Percentiles rank a stretch among this genome's conserved stretches.
Evolutionary conservation across 495 filamentous ascomycete genomes (phyloP).

Genomic region (Sabuloglossum arenarium): DNA sequence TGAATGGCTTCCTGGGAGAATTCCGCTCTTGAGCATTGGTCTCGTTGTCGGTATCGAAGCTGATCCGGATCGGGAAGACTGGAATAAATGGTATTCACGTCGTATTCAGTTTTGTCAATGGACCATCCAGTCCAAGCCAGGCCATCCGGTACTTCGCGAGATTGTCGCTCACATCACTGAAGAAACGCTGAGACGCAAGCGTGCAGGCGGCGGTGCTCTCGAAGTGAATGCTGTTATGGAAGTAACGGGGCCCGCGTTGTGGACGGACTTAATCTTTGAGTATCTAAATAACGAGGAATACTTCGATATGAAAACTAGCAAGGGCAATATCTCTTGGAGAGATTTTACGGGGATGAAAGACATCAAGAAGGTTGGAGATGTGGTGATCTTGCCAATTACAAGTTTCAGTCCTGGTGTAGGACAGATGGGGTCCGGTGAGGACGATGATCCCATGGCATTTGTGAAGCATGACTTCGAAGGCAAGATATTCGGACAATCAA

Average conservation of each 20-base stretch:
- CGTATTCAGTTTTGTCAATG: constrained; percentile 97
- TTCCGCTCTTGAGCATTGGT: constrained; percentile 58
- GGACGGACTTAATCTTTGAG: constrained; percentile 81
- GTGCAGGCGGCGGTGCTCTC: constrained; percentile 40
- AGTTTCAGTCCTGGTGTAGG: constrained; percentile 90
- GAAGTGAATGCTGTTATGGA: constrained; percentile 74
- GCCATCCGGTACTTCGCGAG: constrained; percentile 77
- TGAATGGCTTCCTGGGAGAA: constrained; percentile 66
- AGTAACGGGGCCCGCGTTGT: constrained; percentile 84
- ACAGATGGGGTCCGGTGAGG: constrained; percentile 81
- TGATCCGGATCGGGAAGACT: constrained; percentile 80
- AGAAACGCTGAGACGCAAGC: constrained; percentile 58
- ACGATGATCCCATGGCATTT: constrained; percentile 91
- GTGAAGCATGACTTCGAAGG: constrained; percentile 96
- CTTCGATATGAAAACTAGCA: constrained; percentile 56
- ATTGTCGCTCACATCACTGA: constrained; percentile 72
- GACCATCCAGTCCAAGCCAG: constrained; percentile 92
- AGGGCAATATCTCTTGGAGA: constrained; percentile 57
- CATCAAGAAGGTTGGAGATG: constrained; percentile 53
- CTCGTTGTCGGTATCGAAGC: constrained; percentile 89
- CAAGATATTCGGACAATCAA: constrained; percentile 17
- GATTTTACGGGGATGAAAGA: constrained; percentile 75
- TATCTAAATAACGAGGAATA: constrained; percentile 87
- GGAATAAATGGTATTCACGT: constrained; percentile 88
- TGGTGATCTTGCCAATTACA: constrained; percentile 37